Evolutionary conservation across 768 basidiomycete species (phyloP).

Genomic region (Amanita polypyramis): DNA sequence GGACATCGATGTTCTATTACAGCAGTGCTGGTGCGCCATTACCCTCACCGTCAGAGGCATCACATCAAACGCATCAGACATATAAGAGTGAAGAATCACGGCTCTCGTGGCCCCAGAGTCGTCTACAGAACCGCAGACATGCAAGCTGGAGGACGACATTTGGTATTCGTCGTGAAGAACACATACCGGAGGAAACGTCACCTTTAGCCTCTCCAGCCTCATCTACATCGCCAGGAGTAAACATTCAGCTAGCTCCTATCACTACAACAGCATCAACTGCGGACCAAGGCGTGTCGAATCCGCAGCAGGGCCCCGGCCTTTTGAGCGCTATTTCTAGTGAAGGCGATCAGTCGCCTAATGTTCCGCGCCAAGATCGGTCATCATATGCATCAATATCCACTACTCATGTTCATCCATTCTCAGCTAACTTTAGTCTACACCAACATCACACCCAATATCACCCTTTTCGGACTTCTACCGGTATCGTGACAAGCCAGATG

Average conservation of each 20-base stretch:
- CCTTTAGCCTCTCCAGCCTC: background rate
- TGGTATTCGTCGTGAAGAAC: background rate
- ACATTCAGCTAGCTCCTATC: background rate
- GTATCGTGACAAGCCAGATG: background rate
- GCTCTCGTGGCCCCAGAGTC: background rate
- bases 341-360: background rate
- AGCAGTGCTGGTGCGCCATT: background rate
- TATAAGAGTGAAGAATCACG: background rate
- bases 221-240: background rate
- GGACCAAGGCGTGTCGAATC: too few species aligned
- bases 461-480: background rate
- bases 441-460: background rate
- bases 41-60: background rate
- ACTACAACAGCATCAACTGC: background rate
- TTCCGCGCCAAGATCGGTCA: background rate
- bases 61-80: background rate
- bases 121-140: background rate
- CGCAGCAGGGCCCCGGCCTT: too few species aligned
- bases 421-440: slow-evolving; percentile 26
- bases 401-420: slow-evolving; percentile 34
- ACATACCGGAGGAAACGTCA: background rate
- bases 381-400: slow-evolving; percentile 19
- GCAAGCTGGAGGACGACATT: slow-evolving; percentile 4
- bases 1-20: background rate
- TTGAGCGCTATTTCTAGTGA: too few species aligned